phyloP scores from a whole-genome alignment of 306 rosid genomes.

The Medicago arabica region DNA sequence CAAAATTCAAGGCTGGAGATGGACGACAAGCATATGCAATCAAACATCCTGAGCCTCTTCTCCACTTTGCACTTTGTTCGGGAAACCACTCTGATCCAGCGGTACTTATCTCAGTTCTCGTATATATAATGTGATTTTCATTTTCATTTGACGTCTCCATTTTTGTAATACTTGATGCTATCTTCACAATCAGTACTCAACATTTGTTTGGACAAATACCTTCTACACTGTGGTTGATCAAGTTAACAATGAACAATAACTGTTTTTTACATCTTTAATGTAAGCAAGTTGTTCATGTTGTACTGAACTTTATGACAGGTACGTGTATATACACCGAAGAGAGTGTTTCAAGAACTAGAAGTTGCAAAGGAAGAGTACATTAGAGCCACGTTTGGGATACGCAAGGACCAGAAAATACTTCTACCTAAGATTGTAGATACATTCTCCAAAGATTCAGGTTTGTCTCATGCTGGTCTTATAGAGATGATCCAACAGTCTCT shows the following conservation, averaged over 20 bases:
- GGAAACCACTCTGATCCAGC: conserved; percentile 98
- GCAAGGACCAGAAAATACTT: conserved; percentile 70
- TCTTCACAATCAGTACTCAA: neutral
- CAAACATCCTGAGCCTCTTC: conserved; percentile 78
- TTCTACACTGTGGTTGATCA: too few species aligned
- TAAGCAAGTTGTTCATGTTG: neutral
- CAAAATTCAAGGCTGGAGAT: conserved; percentile 78
- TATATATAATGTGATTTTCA: neutral
- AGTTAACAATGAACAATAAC: neutral
- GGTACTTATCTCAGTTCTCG: conserved; percentile 50
- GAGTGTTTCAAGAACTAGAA: conserved; percentile 69
- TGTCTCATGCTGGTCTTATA: conserved; percentile 53
- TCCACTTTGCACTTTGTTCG: conserved; percentile 85
- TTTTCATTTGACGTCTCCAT: neutral
- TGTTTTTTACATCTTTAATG: neutral
- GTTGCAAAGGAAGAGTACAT: conserved; percentile 85
- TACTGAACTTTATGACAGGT: conserved; percentile 49
- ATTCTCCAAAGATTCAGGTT: conserved; percentile 66
- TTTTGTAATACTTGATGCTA: neutral
- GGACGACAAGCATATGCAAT: conserved; percentile 68
- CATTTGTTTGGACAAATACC: neutral
- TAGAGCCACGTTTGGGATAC: conserved; percentile 70
- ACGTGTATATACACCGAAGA: conserved; percentile 73
- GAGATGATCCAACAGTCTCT: conserved; percentile 70
- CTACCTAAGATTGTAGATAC: conserved; percentile 84